phyloP scores from a whole-genome alignment of 306 rosid genomes.

The Cyclanthera cordifolia region DNA sequence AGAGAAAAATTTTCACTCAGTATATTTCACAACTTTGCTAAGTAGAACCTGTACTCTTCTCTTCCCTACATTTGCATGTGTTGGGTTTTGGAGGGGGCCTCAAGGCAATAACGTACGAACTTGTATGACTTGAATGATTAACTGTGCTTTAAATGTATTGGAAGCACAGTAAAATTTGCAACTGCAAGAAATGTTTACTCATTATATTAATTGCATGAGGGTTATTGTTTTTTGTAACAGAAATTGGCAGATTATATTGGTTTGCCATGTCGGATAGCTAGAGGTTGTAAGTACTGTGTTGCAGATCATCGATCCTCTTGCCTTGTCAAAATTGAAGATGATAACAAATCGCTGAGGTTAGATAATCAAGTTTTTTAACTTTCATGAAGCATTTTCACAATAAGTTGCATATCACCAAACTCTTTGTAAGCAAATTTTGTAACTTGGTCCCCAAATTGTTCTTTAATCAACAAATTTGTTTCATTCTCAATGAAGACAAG shows the following conservation, averaged over 20 bases:
- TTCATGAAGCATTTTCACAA: not conserved
- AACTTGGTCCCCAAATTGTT: not conserved
- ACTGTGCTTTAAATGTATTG: not conserved
- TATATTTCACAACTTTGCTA: not conserved
- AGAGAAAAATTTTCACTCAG: not conserved
- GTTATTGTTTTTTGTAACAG: slow-evolving; percentile 30
- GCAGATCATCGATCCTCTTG: slow-evolving; percentile 94
- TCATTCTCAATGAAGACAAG: not conserved
- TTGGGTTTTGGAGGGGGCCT: not conserved
- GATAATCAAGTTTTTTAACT: slow-evolving; percentile 15
- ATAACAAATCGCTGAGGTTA: slow-evolving; percentile 54
- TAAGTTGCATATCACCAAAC: not conserved
- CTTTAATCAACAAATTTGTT: not conserved
- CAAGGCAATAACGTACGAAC: not conserved
- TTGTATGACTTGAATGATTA: not conserved
- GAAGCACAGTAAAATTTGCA: not conserved
- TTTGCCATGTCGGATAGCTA: slow-evolving; percentile 95
- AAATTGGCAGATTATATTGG: slow-evolving; percentile 91
- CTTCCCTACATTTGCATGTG: not conserved
- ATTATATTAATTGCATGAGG: not conserved
- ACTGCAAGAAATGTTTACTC: not conserved
- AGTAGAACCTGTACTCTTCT: not conserved
- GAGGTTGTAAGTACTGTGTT: slow-evolving; percentile 84
- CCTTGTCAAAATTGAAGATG: slow-evolving; percentile 69
- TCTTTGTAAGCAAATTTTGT: not conserved